Evolutionary conservation across 257 asterid species (phyloP), one percentile per base, ranked within the genome.

Genomic region (Lycium barbarum): DNA sequence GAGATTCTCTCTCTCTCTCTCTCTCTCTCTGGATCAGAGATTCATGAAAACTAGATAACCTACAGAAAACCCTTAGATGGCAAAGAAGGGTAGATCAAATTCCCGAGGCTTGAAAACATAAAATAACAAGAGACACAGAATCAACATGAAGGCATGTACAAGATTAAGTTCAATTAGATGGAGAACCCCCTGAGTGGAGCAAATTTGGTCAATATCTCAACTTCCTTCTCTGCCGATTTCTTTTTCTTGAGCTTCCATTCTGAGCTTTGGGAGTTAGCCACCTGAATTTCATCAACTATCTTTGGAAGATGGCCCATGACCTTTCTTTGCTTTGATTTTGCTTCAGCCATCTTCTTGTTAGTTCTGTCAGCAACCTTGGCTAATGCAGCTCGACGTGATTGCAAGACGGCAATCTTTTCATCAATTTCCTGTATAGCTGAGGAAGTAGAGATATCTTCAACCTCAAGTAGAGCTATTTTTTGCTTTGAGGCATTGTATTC

Each of bases 231-330:
- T 13, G 83, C 88, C 17, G 90, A 82, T 20, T 85, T 83, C 82
- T 88, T 54, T 65, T 78, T 84, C 84, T 82, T 89, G 61, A 81
- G 65, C 89, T 87, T 89, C 91, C 91, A 88, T 18, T 66, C 84
- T 10, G 84, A 20, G 63, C 49, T 83, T 68, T 83, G 83, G 2
- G 90, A 83, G 43, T 87, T 87, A 18, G 91, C 93, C n/a, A 67
- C 68, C 87, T 86, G 89, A 58, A 89, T 88, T 58, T 86, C 91
- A 14, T 85, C 85, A 55, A 86, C 91, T 58, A 88, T 85, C 87
- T 83, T 89, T 3, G 88, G 91, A 18, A 90, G 84, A 18, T 58
- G 54, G 35, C 47, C 88, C 71, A 81, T 80, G 14, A 84, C 87
- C 72, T 55, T 53, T 58, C 70, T 86, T 62, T 89, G 91, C 43